A percentile compares a stretch with the other conserved stretches of the same genome.
These are phyloP conservation scores for Ilex aquifolium DNA, from an alignment of 257 asterid species.

Conservation along the genomic window DNA sequence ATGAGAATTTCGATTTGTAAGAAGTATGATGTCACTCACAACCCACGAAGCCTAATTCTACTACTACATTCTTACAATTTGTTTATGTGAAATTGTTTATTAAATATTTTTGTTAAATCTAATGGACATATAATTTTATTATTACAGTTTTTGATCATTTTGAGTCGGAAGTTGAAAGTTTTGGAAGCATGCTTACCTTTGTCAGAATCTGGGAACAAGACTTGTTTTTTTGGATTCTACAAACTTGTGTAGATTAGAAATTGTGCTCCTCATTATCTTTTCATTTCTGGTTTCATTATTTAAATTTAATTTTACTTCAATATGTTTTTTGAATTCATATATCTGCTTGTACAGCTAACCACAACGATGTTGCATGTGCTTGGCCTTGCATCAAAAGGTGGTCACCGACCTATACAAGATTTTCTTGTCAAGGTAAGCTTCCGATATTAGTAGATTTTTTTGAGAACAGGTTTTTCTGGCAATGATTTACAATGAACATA, in stretches of 20 bases:
- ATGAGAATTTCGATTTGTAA: background rate
- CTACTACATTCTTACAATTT: too few species aligned
- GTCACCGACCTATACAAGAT: slow-evolving; percentile 45
- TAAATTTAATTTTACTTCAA: background rate
- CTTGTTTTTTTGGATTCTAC: background rate
- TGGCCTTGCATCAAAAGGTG: slow-evolving; percentile 67
- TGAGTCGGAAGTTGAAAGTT: too few species aligned
- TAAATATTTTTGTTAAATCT: too few species aligned
- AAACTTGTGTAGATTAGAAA: background rate
- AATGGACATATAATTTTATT: too few species aligned
- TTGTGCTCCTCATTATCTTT: background rate
- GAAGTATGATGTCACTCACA: background rate
- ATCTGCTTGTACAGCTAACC: slow-evolving; percentile 59
- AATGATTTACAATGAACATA: too few species aligned
- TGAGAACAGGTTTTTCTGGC: background rate
- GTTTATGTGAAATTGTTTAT: too few species aligned
- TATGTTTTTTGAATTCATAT: background rate
- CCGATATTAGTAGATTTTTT: background rate
- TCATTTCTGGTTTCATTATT: background rate
- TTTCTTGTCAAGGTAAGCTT: slow-evolving; percentile 67
- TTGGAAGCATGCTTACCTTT: too few species aligned
- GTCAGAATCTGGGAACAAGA: too few species aligned
- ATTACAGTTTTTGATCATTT: too few species aligned
- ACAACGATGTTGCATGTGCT: slow-evolving; percentile 86
- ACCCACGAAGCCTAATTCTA: too few species aligned